Base-by-base conservation (phyloP, 2,329 filamentous ascomycete genomes). In the Aspergillus proliferans region DNA sequence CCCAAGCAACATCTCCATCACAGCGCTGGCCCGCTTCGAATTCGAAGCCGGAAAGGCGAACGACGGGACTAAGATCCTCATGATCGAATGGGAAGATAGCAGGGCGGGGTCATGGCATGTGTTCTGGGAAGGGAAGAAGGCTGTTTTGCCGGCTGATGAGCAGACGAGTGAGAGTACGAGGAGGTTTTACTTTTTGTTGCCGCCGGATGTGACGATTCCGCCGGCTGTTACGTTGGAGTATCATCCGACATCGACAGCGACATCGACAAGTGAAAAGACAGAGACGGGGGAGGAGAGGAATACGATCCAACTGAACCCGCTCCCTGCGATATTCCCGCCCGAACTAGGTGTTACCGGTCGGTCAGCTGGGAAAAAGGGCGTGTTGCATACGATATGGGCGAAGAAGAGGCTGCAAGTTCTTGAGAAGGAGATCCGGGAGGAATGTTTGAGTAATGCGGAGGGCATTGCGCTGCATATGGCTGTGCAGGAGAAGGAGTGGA, bases 321-420 rank as follows among this genome's bases (percentile, higher is more conserved):
- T 95, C 45, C 90, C 90, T 0, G 90, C 90, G 28, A 92, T 95
- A 56, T 95, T 92, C 62, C 85, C 88, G 1, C 82, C 85, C 0
- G 85, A 86, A 51, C 74, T 95, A 21, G 85, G 86, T 1, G 78
- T 80, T 3, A 85, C 81, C 19, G 81, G 81, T 10, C 76, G 81
- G 21, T 75, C 83, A 15, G 80, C 83, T 0, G 87, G 88, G 6
- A 84, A 84, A 59, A 86, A 88, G 54, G 90, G 90, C 1, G 88
- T 95, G 2, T 71, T 95, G 51, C 91, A 95, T 64, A 95, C 88
- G 2, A 83, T 92, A 50, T 96, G 91, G 89, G 91, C 88, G 15
- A 90, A 90, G 74, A 85, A 87, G 67, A 78, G 90, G 39, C 72
- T 95, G 19, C 81, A 83, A 28, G 84, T 87, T 53, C 73, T 95